These are phyloP conservation scores for Paramecium octaurelia DNA, from an alignment of 73 alveolate species.

Conservation along the genomic window DNA sequence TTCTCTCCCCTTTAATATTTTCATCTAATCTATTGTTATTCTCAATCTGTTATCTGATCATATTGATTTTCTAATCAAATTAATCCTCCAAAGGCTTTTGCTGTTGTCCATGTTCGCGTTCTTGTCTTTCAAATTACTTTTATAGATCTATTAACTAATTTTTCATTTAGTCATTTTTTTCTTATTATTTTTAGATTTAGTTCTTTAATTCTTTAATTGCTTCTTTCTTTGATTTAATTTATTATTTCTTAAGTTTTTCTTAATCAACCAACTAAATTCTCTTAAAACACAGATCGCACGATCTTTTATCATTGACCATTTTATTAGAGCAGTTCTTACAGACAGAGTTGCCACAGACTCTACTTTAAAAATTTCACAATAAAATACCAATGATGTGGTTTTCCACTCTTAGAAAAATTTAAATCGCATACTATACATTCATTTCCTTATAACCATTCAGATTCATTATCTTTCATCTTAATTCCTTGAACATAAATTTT, in stretches of 20 bases:
- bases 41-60: background rate
- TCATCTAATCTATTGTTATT: background rate
- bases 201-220: background rate
- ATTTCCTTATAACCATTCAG: background rate
- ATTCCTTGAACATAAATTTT: background rate
- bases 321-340: background rate
- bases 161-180: background rate
- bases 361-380: background rate
- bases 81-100: background rate
- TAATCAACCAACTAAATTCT: background rate
- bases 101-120: background rate
- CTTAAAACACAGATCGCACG: slow-evolving; percentile 10
- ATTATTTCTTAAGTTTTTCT: background rate
- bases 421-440: background rate
- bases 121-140: background rate
- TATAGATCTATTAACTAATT: background rate
- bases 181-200: background rate
- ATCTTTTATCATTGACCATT: background rate
- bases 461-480: background rate
- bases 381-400: slow-evolving; percentile 17
- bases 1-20: background rate
- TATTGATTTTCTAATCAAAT: background rate
- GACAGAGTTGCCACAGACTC: slow-evolving; percentile 19
- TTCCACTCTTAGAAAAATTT: background rate
- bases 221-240: background rate